Conservation (phyloP, 768 basidiomycete genomes). For the Mycena vulgaris region DNA sequence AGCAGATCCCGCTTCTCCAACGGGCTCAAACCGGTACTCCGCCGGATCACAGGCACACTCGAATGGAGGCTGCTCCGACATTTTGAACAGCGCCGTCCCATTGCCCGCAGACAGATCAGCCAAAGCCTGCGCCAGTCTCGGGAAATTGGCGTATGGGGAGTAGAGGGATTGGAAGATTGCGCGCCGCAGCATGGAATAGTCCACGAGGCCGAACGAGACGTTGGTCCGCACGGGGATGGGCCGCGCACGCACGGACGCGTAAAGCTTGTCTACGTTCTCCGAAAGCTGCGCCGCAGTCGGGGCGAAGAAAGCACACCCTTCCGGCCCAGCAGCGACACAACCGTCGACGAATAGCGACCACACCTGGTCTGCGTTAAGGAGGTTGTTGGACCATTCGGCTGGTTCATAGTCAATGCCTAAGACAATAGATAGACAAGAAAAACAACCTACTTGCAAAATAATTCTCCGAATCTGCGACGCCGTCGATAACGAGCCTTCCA, state of each 20-base stretch:
- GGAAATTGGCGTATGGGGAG: conserved; percentile 52
- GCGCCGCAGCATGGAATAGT: conserved; percentile 49
- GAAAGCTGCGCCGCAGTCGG: conserved; percentile 51
- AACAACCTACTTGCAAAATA: conserved; percentile 28
- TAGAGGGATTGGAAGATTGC: conserved; percentile 55
- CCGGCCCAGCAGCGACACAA: conserved; percentile 56
- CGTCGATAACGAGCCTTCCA: conserved; percentile 34
- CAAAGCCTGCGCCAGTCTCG: conserved; percentile 52
- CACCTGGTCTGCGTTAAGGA: conserved; percentile 52
- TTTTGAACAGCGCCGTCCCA: conserved; percentile 44
- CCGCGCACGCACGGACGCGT: conserved; percentile 45
- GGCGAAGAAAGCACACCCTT: conserved; percentile 56
- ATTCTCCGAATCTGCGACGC: conserved; percentile 28
- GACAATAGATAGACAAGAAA: neutral
- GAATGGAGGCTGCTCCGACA: conserved; percentile 39
- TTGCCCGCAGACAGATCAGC: conserved; percentile 53
- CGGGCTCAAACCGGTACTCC: conserved; percentile 15
- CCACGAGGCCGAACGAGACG: conserved; percentile 48
- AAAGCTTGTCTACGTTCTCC: conserved; percentile 53
- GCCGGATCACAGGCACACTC: conserved; percentile 49
- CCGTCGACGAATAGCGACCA: conserved; percentile 53
- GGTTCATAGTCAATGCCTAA: neutral
- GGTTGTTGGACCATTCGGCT: conserved; percentile 27
- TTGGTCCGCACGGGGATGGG: conserved; percentile 51
- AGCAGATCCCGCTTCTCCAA: neutral